Evolutionary conservation across 2,329 filamentous ascomycete genomes (phyloP), one percentile per base, ranked within the genome.

Genomic region (Aureobasidium lini): DNA sequence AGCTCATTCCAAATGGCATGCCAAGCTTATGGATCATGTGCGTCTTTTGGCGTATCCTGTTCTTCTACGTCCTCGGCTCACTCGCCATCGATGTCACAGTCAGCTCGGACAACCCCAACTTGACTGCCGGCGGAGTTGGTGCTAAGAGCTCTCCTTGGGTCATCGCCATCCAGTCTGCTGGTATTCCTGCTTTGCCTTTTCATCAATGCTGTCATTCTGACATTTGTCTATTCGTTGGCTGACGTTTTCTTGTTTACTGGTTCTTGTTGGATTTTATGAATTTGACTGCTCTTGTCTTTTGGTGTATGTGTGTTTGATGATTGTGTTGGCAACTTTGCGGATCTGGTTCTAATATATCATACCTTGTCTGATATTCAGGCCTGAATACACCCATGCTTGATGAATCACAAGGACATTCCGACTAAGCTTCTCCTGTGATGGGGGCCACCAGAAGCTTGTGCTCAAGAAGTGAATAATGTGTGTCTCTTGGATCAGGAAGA

Each of bases 141-240:
- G 68, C 68, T 18, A 66, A 60, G 11, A 68, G 69, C 1, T 75
- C 72, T 49, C 86, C 85, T 9, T 89, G 85, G 66, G 87, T 91
- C 60, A 88, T 90, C 63, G 88, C 87, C 15, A 84, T 86, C 34
- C 77, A 81, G 6, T 80, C 82, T 28, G 87, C 87, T 2, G 84
- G 85, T 1, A 85, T 91, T 52, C 78, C 76, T 4, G 85, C 81
- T 7, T 80, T 91, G 3, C 85, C 87, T 0, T 83, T 82, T 92
- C 59, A 85, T 92, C 72, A 93, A 93, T 69, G 88, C 87, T 37
- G 78, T 91, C 29, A 85, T 92, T 64, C 79, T 91, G 64, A 88
- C 85, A 0, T 87, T 85, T 0, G 87, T 85, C 0, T 86, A 83
- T 73, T 89, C 86, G 0, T 80, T 86, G 0, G 84, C 82, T 0